Base-by-base conservation (phyloP, 139 green algal genomes). In the Raphidocelis subcapitata region DNA sequence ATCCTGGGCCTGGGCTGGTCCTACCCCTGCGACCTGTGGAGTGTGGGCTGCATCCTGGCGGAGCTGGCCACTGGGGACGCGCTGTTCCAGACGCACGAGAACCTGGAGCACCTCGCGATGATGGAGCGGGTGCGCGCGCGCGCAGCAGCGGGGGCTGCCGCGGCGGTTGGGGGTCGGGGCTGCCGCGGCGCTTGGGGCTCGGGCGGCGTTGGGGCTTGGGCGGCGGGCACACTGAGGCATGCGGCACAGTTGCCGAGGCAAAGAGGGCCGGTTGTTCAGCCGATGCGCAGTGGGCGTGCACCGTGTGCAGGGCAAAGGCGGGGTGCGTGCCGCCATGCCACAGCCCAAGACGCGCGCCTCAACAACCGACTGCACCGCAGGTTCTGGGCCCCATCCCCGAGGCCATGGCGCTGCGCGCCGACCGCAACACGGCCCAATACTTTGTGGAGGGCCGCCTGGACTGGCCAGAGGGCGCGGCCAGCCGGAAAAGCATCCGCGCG, bases 101-200 rank as follows among this genome's bases (percentile, higher is more conserved):
- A 99, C 85, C 72, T 98, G 74, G 96, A 99, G 82, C 96, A 99
- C 84, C 79, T 99, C 51, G 96, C 92, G 2, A 99, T 99, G 95
- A 99, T 99, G 94, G 85, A 98, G 83, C 56, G 71, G n/a, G 75
- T 73, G 61, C 15, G 71, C 37, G 37, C 36, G 55, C 15, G 56
- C 12, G 24, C 15, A 12, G 55, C 12, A 2, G n/a, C 54, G 20
- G 26, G 2, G n/a, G 2, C 2, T 67, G 47, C 20, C 33, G 21
- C 28, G 36, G 16, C 24, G 35, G 1, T 29, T 14, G 31, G 47
- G 3, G 47, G 29, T 28, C 26, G 57, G 10, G 15, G 29, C 54
- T 10, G 56, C 20, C 23, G 37, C 16, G 51, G 67, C 16, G 32
- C 0, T 56, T 3, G 1, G 14, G 49, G 32, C 0, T 0, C 33